phyloP scores from a whole-genome alignment of 202 grass and related monocot species.

The Musa balbisiana region DNA sequence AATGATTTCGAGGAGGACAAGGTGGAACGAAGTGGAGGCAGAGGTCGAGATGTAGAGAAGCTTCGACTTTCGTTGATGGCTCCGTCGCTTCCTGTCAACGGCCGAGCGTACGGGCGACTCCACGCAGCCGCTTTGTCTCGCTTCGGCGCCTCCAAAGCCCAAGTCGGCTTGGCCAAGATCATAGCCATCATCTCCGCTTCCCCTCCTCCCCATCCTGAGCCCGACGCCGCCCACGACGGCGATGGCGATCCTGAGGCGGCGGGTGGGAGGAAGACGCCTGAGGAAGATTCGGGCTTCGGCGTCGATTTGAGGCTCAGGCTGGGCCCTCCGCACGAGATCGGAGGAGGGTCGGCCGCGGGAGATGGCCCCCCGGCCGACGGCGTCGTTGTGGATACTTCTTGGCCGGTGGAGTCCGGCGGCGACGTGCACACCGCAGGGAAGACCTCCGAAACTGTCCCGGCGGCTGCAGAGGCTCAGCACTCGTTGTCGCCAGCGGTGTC shows the following conservation, averaged over 20 bases:
- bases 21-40: too few species aligned
- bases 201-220: background rate
- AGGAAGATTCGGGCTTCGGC: background rate
- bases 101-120: background rate
- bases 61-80: conserved; percentile 15
- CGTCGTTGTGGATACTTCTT: background rate
- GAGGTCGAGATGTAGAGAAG: background rate
- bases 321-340: conserved; percentile 13
- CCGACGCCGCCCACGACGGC: background rate
- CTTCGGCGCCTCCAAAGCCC: conserved; percentile 12
- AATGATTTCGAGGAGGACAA: too few species aligned
- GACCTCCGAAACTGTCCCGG: background rate
- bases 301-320: conserved; percentile 24
- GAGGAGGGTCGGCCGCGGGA: background rate
- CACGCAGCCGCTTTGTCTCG: background rate
- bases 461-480: background rate
- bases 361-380: background rate
- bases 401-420: background rate
- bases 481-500: conserved; percentile 1
- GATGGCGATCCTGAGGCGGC: background rate
- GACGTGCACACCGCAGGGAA: background rate
- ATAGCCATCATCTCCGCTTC: conserved; percentile 18
- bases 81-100: background rate
- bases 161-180: conserved; percentile 16
- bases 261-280: background rate